Evolutionary conservation across 2,329 filamentous ascomycete species (phyloP).

Genomic region (Cladosporium phlei): DNA sequence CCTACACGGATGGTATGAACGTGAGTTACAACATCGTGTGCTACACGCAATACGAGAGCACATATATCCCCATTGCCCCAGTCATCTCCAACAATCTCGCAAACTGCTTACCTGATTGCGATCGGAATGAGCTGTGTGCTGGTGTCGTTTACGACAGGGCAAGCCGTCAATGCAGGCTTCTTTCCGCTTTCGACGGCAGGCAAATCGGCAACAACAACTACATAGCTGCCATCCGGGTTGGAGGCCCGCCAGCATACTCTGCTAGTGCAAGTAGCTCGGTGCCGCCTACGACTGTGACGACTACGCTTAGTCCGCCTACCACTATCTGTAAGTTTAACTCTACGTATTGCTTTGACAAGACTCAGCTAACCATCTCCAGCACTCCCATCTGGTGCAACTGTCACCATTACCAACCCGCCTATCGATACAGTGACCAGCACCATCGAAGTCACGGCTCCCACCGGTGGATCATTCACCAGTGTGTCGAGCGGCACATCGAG

Average conservation of each 20-base stretch:
- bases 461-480: slow-evolving; percentile 19
- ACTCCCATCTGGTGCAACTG: slow-evolving; percentile 15
- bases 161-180: slow-evolving; percentile 19
- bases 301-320: slow-evolving; percentile 2
- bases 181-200: slow-evolving; percentile 19
- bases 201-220: slow-evolving; percentile 15
- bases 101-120: slow-evolving; percentile 21
- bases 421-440: slow-evolving; percentile 8
- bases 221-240: slow-evolving; percentile 15
- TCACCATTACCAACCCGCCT: slow-evolving; percentile 13
- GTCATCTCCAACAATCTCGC: slow-evolving; percentile 16
- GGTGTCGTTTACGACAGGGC: slow-evolving; percentile 19
- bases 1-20: slow-evolving; percentile 19
- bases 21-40: slow-evolving; percentile 21
- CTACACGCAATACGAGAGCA: slow-evolving; percentile 17
- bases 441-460: slow-evolving; percentile 16
- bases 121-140: slow-evolving; percentile 18
- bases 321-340: slow-evolving; percentile 2
- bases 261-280: neutral
- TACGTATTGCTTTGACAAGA: neutral
- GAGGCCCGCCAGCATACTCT: neutral
- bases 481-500: slow-evolving; percentile 18
- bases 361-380: slow-evolving; percentile 8
- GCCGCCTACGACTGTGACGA: slow-evolving; percentile 7
- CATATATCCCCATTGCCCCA: slow-evolving; percentile 16